Evolutionary conservation across 2,329 filamentous ascomycete genomes (phyloP).

Genomic region (Neofusicoccum umdonicola): DNA sequence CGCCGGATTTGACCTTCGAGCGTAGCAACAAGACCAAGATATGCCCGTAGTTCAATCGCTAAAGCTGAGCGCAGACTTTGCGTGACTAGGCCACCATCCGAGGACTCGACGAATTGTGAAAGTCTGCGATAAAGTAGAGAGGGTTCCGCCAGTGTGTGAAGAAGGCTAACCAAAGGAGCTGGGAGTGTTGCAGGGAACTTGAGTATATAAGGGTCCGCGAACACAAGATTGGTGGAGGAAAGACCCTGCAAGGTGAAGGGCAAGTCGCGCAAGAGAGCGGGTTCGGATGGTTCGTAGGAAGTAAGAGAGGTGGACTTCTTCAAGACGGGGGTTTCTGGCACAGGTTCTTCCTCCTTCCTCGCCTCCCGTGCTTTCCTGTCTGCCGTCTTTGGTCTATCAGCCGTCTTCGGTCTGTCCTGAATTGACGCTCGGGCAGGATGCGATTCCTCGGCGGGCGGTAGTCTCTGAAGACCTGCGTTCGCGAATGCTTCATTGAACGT

Average conservation of each 20-base stretch:
- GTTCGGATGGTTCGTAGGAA: conserved; percentile 40
- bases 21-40: conserved; percentile 85
- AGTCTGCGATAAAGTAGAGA: conserved; percentile 85
- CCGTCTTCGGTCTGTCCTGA: conserved; percentile 21
- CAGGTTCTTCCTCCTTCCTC: conserved; percentile 25
- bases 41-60: conserved; percentile 78
- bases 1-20: conserved; percentile 88
- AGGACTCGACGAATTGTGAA: conserved; percentile 76
- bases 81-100: conserved; percentile 78
- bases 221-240: conserved; percentile 80
- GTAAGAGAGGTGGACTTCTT: conserved; percentile 9
- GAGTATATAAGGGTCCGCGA: conserved; percentile 66
- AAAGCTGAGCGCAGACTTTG: conserved; percentile 91
- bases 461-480: conserved; percentile 42
- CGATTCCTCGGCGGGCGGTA: conserved; percentile 34
- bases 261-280: conserved; percentile 61
- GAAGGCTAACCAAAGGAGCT: conserved; percentile 76
- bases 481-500: conserved; percentile 50
- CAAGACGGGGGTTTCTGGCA: conserved; percentile 1
- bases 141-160: conserved; percentile 89
- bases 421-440: conserved; percentile 20
- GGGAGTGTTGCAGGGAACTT: conserved; percentile 78
- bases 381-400: conserved; percentile 22
- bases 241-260: conserved; percentile 92
- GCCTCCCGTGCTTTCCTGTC: conserved; percentile 20